phyloP scores from a whole-genome alignment of 805 yeast genomes.

The Nakazawaea ernobii region DNA sequence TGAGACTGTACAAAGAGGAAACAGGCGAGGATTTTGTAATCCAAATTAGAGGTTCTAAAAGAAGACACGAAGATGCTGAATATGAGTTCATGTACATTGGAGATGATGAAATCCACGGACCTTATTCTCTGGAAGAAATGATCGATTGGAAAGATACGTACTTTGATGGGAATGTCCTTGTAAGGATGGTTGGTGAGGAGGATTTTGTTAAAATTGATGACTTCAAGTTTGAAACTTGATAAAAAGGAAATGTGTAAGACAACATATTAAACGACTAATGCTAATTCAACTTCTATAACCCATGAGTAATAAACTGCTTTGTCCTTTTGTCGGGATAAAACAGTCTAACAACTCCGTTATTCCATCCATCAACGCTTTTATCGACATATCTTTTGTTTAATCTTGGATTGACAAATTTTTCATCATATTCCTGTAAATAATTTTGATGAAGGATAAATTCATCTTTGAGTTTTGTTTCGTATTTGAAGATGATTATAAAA shows the following conservation, averaged over 20 bases:
- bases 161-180: slow-evolving; percentile 27
- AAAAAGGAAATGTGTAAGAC: neutral
- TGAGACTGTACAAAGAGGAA: slow-evolving; percentile 34
- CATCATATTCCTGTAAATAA: slow-evolving; percentile 55
- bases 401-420: slow-evolving; percentile 57
- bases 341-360: slow-evolving; percentile 3
- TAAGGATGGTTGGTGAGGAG: slow-evolving; percentile 5
- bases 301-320: slow-evolving; percentile 8
- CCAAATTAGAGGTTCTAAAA: slow-evolving; percentile 16
- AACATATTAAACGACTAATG: neutral
- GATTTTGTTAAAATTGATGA: slow-evolving; percentile 19
- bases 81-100: slow-evolving; percentile 40
- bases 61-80: slow-evolving; percentile 19
- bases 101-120: slow-evolving; percentile 39
- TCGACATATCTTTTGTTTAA: slow-evolving; percentile 48
- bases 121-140: slow-evolving; percentile 49
- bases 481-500: slow-evolving; percentile 35
- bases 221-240: slow-evolving; percentile 19
- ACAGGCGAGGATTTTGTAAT: slow-evolving; percentile 33
- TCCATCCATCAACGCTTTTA: slow-evolving; percentile 51
- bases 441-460: slow-evolving; percentile 56
- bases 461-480: slow-evolving; percentile 46
- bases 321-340: slow-evolving; percentile 9
- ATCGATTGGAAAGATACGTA: slow-evolving; percentile 44
- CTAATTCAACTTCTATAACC: neutral